Base-by-base conservation (phyloP, 2,329 filamentous ascomycete genomes). In the Ophiocordyceps camponoti-rufipedis region DNA sequence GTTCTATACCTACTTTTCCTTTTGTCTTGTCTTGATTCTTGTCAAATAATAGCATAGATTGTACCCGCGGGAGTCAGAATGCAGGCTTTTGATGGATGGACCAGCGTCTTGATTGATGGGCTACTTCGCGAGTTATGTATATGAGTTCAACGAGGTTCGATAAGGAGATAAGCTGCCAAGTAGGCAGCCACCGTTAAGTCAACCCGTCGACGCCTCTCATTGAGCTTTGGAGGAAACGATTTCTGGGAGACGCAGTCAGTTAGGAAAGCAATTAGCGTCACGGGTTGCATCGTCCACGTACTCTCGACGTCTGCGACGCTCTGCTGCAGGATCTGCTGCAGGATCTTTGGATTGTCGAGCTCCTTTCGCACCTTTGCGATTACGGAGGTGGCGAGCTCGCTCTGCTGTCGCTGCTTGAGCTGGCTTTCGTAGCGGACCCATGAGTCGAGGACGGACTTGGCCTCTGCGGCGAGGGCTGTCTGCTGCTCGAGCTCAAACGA, bases 341-440 rank as follows among this genome's bases (percentile, higher is more conserved):
- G 80, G 54, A 82, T 76, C 79, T 88, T 96, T 66, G 93, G 91
- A 77, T 84, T 95, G 77, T 95, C 85, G 48, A 98, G 80, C 76
- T 96, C 89, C 80, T 96, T 96, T 69, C 85, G 82, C 63, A 96
- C 91, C 80, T 95, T 98, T 74, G 83, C 79, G 60, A 98, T 96
- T 67, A 98, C 74, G 66, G 71, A 78, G 63, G 94, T 80, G 53
- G 91, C 86, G 54, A 98, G 79, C 76, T 98, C 91, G 69, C 76
- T 82, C 78, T 98, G 91, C 75, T 98, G 87, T 66, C 91, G 83
- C 74, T 89, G 83, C 84, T 96, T 98, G 62, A 98, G 88, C 75
- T 96, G 91, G 58, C 84, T 73, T 74, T 98, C 91, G 69, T 98
- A 98, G 64, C 91, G 84, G 53, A 96, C 88, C 93, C 91, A 98